A percentile compares a stretch with the other conserved stretches of the same genome.
Evolutionary conservation across 257 asterid species (phyloP).

Genomic region (Solanum sejunctum): DNA sequence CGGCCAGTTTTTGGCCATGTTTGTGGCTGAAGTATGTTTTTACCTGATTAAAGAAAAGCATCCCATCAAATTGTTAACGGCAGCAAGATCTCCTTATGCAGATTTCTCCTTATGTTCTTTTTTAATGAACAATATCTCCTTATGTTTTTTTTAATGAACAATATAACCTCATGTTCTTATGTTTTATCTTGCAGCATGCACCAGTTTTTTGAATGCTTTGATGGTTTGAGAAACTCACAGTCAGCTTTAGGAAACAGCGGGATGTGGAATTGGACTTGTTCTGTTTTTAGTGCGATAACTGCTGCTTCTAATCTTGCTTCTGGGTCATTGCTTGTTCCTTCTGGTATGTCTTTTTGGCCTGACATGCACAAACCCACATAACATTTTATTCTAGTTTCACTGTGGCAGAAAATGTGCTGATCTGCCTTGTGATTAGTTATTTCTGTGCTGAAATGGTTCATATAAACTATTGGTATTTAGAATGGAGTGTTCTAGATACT

Average conservation of each 20-base stretch:
- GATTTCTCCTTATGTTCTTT: not conserved
- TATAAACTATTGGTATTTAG: not conserved
- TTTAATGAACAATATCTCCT: conserved; percentile 3
- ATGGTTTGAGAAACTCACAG: conserved; percentile 85
- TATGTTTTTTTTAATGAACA: not conserved
- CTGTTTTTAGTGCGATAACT: conserved; percentile 87
- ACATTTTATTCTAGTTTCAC: not conserved
- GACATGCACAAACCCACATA: not conserved
- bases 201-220: conserved; percentile 96
- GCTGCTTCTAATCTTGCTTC: conserved; percentile 97
- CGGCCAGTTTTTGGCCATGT: not conserved
- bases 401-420: not conserved
- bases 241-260: conserved; percentile 92
- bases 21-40: not conserved
- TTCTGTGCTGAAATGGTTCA: not conserved
- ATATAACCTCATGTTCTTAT: not conserved
- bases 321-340: conserved; percentile 65
- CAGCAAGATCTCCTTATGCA: not conserved
- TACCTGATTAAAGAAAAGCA: not conserved
- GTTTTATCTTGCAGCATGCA: conserved; percentile 62
- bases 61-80: not conserved
- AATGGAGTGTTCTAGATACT: not conserved
- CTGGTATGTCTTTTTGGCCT: conserved; percentile 38
- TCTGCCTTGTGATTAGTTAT: not conserved
- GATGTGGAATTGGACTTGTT: conserved; percentile 97